phyloP scores from a whole-genome alignment of 1,284 basidiomycete species.

The Cutaneotrichosporon arboriforme region DNA sequence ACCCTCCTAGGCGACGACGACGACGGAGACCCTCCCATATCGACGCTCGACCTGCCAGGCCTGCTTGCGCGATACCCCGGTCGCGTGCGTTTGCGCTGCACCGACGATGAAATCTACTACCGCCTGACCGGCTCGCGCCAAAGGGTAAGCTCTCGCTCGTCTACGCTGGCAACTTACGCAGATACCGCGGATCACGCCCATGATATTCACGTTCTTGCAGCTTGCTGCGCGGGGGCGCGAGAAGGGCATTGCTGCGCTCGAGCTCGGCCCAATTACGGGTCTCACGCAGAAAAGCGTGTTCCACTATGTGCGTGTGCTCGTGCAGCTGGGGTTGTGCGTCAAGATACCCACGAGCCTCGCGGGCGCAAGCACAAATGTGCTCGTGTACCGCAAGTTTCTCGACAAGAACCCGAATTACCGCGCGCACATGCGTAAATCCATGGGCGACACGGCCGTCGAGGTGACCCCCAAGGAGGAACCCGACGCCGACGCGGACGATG shows the following conservation, averaged over 20 bases:
- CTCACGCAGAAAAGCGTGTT: constrained; percentile 39
- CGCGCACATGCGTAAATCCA: constrained; percentile 10
- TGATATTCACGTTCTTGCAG: constrained; percentile 29
- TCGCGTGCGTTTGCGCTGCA: constrained; percentile 36
- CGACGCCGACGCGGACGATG: constrained; percentile 7
- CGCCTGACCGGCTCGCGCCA: constrained; percentile 39
- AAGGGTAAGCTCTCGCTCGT: constrained; percentile 18
- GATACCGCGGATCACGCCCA: constrained; percentile 31
- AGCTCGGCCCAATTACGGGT: constrained; percentile 37
- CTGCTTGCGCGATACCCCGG: constrained; percentile 33
- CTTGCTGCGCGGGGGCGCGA: constrained; percentile 17
- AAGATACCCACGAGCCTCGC: constrained; percentile 35
- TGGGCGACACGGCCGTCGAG: not conserved
- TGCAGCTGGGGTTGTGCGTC: constrained; percentile 32
- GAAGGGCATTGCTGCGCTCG: constrained; percentile 18
- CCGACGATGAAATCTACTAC: constrained; percentile 41
- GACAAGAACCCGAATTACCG: constrained; percentile 34
- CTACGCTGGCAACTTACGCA: constrained; percentile 7
- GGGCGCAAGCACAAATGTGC: constrained; percentile 32
- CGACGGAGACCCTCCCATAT: constrained; percentile 11
- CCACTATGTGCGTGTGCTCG: constrained; percentile 38
- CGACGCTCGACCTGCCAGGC: constrained; percentile 17
- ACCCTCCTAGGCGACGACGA: constrained; percentile 27
- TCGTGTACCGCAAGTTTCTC: constrained; percentile 37
- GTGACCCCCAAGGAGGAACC: constrained; percentile 3